Percentiles rank a stretch among this genome's conserved stretches.
These are phyloP conservation scores for Pichia sp. DNA, from an alignment of 1,139 yeast species.

Conservation along the genomic window DNA sequence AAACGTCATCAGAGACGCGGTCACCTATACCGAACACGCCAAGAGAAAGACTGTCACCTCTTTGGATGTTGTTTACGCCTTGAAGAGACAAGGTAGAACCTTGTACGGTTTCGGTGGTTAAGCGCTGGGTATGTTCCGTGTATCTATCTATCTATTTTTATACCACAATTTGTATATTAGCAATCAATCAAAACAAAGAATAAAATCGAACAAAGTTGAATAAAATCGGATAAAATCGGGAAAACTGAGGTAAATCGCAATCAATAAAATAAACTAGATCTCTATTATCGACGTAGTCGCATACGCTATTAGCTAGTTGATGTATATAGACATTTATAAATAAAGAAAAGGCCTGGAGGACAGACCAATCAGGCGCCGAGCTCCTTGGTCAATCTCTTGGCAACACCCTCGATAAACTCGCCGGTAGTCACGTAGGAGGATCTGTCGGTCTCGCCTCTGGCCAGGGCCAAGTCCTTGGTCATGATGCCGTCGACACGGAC, in stretches of 20 bases:
- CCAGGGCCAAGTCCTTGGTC: conserved; percentile 79
- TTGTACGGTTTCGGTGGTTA: conserved; percentile 99
- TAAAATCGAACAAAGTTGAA: neutral
- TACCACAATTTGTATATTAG: conserved; percentile 13
- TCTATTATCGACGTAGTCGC: neutral
- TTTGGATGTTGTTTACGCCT: conserved; percentile 96
- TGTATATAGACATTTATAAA: neutral
- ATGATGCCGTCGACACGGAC: conserved; percentile 70
- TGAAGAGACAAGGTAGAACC: conserved; percentile 99
- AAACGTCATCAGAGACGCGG: conserved; percentile 97
- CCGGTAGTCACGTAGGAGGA: conserved; percentile 63
- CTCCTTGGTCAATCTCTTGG: conserved; percentile 38
- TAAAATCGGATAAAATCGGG: neutral
- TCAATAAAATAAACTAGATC: neutral
- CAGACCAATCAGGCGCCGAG: conserved; percentile 7
- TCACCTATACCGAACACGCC: conserved; percentile 99
- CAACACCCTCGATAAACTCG: conserved; percentile 71
- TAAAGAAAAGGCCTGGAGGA: conserved; percentile 9
- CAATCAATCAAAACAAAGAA: neutral
- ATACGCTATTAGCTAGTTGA: neutral
- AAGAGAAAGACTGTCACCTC: conserved; percentile 99
- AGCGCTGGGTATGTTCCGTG: conserved; percentile 7
- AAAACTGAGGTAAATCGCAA: neutral
- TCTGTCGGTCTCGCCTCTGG: conserved; percentile 40
- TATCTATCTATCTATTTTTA: conserved; percentile 1